Evolutionary conservation across 2,329 filamentous ascomycete genomes (phyloP), one percentile per base, ranked within the genome.

Genomic region (Alternaria dauci): DNA sequence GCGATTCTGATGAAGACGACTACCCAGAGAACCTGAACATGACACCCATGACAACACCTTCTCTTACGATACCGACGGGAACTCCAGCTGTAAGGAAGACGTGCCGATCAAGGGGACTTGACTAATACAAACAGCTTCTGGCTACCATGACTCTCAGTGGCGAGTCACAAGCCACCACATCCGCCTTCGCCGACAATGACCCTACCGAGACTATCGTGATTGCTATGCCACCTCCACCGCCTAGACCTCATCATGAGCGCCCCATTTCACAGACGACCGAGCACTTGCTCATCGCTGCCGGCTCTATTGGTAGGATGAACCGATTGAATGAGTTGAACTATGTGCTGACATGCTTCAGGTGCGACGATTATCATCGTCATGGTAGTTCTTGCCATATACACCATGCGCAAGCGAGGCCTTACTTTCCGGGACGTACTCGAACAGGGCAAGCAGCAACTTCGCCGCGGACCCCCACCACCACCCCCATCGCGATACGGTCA

Each of bases 221-320:
- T 8, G 54, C 68, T 12, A 56, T 74, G 38, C 53, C 66, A 16
- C 68, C 71, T 28, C 67, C 69, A 28, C 41, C 53, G 34, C 59
- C 61, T 18, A 26, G 52, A 60, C 34, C 65, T 60, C 34, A 65
- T 64, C 32, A 59, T 63, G n/a, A 65, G 41, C 59, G 66, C 25
- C 71, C 43, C 14, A 59, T 79, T 32, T 79, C 77, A 8, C 69
- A 75, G 39, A 73, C 73, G 8, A 79, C 77, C n/a, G 70, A 78
- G 55, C 78, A 80, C 54, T 56, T 78, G 59, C 73, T 80, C 30
- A 80, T 80, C 28, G 78, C 78, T 53, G 77, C 77, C 58, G 78
- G 77, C 8, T 79, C 78, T n/a, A 79, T 80, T 57, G 77, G 77
- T 76, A 62, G 9, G 57, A 12, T 50, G 30, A 57, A 3, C 14